A percentile compares a stretch with the other conserved stretches of the same genome.
phyloP scores from a whole-genome alignment of 2,329 filamentous ascomycete genomes.

The Pyrenochaeta sp. region DNA sequence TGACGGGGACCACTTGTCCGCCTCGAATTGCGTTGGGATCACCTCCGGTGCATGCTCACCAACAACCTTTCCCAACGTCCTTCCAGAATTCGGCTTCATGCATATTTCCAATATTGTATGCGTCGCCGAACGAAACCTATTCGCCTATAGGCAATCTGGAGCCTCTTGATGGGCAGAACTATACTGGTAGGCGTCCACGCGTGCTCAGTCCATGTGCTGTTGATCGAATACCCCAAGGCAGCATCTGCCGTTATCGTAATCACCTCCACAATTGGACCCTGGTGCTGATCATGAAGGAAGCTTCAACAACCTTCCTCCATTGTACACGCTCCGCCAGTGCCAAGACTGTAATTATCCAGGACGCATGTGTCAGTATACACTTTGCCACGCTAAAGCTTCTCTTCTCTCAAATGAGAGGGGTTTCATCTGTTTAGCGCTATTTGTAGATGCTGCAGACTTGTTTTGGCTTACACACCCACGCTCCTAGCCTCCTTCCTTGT shows the following conservation, averaged over 20 bases:
- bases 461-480: conserved; percentile 5
- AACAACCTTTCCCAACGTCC: not conserved
- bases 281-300: not conserved
- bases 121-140: not conserved
- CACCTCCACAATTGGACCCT: not conserved
- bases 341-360: not conserved
- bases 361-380: conserved; percentile 1
- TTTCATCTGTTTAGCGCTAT: conserved; percentile 5
- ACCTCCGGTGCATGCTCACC: not conserved
- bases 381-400: not conserved
- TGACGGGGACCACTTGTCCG: not conserved
- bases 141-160: not conserved
- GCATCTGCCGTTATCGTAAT: not conserved
- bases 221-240: not conserved
- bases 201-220: no score
- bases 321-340: conserved; percentile 4
- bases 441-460: not conserved
- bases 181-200: no score
- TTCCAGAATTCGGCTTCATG: not conserved
- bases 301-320: conserved; percentile 3
- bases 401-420: not conserved
- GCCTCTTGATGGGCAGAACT: no score
- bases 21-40: not conserved
- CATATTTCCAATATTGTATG: not conserved
- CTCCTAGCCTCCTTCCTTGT: conserved; percentile 1